Conservation (phyloP, 768 basidiomycete species). For the Filobasidium floriforme region DNA sequence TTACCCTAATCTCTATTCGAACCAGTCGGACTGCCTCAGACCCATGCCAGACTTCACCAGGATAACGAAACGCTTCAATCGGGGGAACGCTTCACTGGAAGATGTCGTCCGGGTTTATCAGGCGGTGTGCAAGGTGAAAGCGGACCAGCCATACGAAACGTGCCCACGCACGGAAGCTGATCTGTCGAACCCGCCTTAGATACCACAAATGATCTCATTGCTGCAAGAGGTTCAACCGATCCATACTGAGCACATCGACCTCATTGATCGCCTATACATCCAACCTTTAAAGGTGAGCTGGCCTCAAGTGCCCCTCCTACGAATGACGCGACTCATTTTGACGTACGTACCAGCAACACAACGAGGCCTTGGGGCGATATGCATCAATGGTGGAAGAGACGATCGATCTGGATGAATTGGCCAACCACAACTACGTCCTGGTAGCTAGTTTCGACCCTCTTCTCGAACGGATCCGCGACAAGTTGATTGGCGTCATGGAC, state of each 20-base stretch:
- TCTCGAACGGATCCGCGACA: constrained; percentile 60
- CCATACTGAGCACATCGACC: constrained; percentile 49
- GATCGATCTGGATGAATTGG: constrained; percentile 74
- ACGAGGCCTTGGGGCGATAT: constrained; percentile 63
- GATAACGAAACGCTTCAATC: constrained; percentile 83
- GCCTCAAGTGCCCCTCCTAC: neutral
- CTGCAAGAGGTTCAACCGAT: constrained; percentile 52
- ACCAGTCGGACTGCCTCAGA: constrained; percentile 76
- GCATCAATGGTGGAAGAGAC: constrained; percentile 93
- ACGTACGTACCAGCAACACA: constrained; percentile 54
- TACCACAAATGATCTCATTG: constrained; percentile 65
- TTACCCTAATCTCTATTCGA: neutral
- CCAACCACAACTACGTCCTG: constrained; percentile 73
- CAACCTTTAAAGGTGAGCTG: constrained; percentile 54
- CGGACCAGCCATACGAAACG: neutral
- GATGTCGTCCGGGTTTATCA: constrained; percentile 96
- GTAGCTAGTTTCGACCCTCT: constrained; percentile 80
- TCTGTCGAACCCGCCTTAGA: constrained; percentile 45
- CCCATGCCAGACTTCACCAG: constrained; percentile 89
- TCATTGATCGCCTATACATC: constrained; percentile 66
- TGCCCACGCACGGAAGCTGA: neutral
- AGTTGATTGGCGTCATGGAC: constrained; percentile 66
- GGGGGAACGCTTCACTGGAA: constrained; percentile 71
- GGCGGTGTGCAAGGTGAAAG: constrained; percentile 67
- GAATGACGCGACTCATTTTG: neutral